Evolutionary conservation across 2,329 filamentous ascomycete species (phyloP).

Genomic region (Samsoniella hepiali): DNA sequence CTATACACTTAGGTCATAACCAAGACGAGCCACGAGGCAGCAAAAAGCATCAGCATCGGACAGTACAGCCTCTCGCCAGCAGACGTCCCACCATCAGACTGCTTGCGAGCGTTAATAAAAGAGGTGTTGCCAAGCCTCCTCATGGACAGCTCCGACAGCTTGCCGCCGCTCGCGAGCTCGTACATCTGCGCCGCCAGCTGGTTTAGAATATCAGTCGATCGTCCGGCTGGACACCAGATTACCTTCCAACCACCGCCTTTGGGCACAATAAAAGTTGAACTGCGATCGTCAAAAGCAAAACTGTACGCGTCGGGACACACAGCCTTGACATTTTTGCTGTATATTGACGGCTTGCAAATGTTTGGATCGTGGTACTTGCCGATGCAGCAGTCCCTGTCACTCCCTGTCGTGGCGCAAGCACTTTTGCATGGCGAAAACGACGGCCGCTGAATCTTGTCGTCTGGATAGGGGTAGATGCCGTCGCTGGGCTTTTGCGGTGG

Average conservation of each 20-base stretch:
- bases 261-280: constrained; percentile 60
- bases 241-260: constrained; percentile 74
- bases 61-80: neutral
- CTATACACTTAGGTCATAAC: constrained; percentile 3
- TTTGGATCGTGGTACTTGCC: constrained; percentile 62
- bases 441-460: constrained; percentile 67
- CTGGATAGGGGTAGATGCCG: constrained; percentile 77
- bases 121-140: constrained; percentile 32
- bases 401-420: constrained; percentile 67
- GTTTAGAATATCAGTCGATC: constrained; percentile 57
- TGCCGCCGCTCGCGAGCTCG: constrained; percentile 43
- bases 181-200: constrained; percentile 50
- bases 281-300: constrained; percentile 62
- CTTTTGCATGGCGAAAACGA: constrained; percentile 75
- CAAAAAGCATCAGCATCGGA: neutral
- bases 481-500: constrained; percentile 68
- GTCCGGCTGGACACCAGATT: constrained; percentile 67
- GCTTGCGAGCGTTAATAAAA: constrained; percentile 33
- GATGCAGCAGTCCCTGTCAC: constrained; percentile 70
- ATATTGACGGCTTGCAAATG: constrained; percentile 63
- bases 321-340: constrained; percentile 66
- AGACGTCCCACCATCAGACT: neutral
- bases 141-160: constrained; percentile 33
- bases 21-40: neutral
- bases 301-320: constrained; percentile 85